Evolutionary conservation across 176 grass and related monocot genomes (phyloP).

Genomic region (Eragrostis nindensis): DNA sequence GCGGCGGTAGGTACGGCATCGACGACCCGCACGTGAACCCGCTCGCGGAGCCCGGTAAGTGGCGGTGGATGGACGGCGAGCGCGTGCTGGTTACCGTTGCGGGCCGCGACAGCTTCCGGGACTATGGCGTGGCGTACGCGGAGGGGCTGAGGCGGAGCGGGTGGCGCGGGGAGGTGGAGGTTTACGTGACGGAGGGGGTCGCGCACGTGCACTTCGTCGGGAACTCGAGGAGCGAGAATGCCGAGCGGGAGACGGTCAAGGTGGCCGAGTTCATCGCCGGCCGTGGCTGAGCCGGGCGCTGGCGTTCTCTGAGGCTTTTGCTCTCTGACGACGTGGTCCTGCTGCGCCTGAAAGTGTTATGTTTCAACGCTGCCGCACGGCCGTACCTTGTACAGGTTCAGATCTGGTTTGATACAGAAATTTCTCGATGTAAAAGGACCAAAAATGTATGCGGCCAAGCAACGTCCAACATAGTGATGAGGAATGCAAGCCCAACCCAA

Average conservation of each 20-base stretch:
- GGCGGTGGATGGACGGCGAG: constrained; percentile 48
- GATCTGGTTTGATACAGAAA: no score
- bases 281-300: not conserved
- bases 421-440: no score
- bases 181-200: constrained; percentile 53
- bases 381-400: no score
- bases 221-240: constrained; percentile 34
- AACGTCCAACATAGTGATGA: no score
- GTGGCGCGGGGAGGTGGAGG: constrained; percentile 44
- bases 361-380: no score
- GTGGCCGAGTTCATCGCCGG: constrained; percentile 42
- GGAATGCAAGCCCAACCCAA: no score
- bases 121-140: constrained; percentile 61
- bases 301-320: not conserved
- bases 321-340: not conserved
- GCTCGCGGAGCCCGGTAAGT: constrained; percentile 50
- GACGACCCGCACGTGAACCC: constrained; percentile 73
- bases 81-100: constrained; percentile 71
- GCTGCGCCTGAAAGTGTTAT: no score
- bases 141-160: constrained; percentile 46
- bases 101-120: constrained; percentile 60
- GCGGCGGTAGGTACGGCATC: constrained; percentile 48
- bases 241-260: constrained; percentile 38
- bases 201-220: constrained; percentile 51
- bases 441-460: no score